These are phyloP conservation scores for Poa pratensis DNA, from an alignment of 176 grass and related monocot genomes.

Conservation along the genomic window DNA sequence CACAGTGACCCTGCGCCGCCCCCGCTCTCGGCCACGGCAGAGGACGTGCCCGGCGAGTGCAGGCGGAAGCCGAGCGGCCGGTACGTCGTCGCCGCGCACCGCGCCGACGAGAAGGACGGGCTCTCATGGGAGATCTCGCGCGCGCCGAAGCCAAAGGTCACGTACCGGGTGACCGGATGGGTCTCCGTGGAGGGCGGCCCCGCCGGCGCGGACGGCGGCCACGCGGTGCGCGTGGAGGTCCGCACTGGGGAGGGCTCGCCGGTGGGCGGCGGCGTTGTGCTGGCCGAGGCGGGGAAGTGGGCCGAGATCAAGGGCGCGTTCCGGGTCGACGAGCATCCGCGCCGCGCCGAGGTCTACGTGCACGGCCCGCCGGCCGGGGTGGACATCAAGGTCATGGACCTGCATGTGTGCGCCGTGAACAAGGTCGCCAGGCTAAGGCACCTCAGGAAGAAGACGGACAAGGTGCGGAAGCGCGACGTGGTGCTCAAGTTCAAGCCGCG, in stretches of 20 bases:
- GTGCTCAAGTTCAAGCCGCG: conserved; percentile 45
- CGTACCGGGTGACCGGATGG: conserved; percentile 70
- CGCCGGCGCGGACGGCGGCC: not conserved
- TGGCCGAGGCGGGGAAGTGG: conserved; percentile 45
- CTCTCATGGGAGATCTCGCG: conserved; percentile 36
- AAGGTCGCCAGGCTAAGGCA: conserved; percentile 56
- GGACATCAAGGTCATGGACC: conserved; percentile 68
- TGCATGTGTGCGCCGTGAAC: conserved; percentile 57
- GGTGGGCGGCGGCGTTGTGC: conserved; percentile 50
- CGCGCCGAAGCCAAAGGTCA: conserved; percentile 40
- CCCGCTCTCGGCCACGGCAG: not conserved
- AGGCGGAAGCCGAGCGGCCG: conserved; percentile 46
- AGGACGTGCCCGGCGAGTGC: not conserved
- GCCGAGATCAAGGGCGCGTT: conserved; percentile 63
- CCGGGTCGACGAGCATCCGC: conserved; percentile 45
- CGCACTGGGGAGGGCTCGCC: not conserved
- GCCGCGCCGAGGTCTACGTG: conserved; percentile 44
- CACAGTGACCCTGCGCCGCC: conserved; percentile 27
- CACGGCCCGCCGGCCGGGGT: conserved; percentile 55
- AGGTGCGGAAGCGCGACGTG: conserved; percentile 77
- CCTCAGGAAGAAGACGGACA: conserved; percentile 68
- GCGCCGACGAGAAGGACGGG: conserved; percentile 56
- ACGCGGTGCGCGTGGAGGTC: conserved; percentile 47
- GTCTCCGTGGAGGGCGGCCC: conserved; percentile 12
- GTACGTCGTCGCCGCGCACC: conserved; percentile 48